phyloP scores from a whole-genome alignment of 768 basidiomycete genomes.

The Mycena floridula region DNA sequence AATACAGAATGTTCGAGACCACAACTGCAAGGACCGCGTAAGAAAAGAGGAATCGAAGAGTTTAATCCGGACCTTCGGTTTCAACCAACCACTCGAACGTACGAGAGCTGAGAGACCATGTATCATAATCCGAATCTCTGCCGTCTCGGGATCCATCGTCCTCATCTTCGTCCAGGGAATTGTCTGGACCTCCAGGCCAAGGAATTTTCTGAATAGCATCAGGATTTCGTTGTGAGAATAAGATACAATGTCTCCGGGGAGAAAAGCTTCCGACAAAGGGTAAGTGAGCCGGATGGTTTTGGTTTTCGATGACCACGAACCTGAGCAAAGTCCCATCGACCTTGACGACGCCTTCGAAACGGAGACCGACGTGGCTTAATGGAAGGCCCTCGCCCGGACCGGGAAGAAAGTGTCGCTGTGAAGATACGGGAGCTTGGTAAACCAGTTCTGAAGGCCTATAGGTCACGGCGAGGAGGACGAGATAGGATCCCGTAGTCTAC shows the following conservation, averaged over 20 bases:
- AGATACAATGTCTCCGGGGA: constrained; percentile 58
- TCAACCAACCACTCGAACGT: constrained; percentile 75
- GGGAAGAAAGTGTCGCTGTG: constrained; percentile 64
- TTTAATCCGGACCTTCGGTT: constrained; percentile 63
- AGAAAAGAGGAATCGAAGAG: constrained; percentile 1
- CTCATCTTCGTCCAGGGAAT: constrained; percentile 33
- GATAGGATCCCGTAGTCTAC: constrained; percentile 75
- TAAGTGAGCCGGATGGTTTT: background rate
- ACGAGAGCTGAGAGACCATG: constrained; percentile 61
- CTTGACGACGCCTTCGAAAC: constrained; percentile 77
- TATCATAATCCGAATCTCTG: constrained; percentile 45
- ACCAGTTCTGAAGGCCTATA: constrained; percentile 48
- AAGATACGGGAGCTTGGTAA: constrained; percentile 42
- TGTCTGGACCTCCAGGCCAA: no score
- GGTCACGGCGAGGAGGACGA: constrained; percentile 69
- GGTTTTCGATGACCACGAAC: constrained; percentile 27
- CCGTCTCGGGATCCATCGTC: constrained; percentile 24
- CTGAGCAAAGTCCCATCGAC: constrained; percentile 71
- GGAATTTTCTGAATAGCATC: constrained; percentile 79
- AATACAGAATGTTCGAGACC: constrained; percentile 58
- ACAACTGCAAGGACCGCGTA: constrained; percentile 29
- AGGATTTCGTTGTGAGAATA: constrained; percentile 71
- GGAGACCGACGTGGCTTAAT: constrained; percentile 60
- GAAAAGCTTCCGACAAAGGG: constrained; percentile 48
- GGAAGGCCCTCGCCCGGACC: constrained; percentile 78